These are phyloP conservation scores for Funneliformis caledonium DNA, from an alignment of 371 early-diverging fungal species.

Conservation along the genomic window DNA sequence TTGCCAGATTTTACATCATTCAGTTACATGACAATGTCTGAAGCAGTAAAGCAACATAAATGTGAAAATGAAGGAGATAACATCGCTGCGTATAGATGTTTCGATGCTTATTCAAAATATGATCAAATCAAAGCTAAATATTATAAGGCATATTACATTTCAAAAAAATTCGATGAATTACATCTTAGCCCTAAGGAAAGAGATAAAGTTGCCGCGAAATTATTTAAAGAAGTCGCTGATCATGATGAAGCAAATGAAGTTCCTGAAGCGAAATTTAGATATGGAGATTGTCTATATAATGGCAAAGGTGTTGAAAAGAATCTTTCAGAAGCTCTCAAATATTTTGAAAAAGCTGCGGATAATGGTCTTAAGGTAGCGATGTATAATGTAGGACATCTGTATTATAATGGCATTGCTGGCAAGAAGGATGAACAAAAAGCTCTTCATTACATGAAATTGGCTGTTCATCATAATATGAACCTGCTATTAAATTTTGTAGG, in stretches of 20 bases:
- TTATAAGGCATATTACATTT: slow-evolving; percentile 17
- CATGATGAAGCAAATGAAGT: neutral
- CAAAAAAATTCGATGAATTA: too few relatives aligned
- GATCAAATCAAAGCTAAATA: slow-evolving; percentile 8
- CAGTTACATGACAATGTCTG: neutral
- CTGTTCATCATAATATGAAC: neutral
- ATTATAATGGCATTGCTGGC: slow-evolving; percentile 3
- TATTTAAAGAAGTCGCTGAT: slow-evolving; percentile 34
- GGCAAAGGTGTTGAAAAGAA: slow-evolving; percentile 25
- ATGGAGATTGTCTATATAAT: slow-evolving; percentile 20
- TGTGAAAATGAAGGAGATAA: neutral
- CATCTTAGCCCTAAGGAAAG: neutral
- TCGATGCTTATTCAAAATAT: neutral
- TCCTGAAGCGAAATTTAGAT: slow-evolving; percentile 33
- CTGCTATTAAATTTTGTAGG: neutral
- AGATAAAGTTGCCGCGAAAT: slow-evolving; percentile 2
- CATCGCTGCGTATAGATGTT: slow-evolving; percentile 1
- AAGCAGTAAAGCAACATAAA: neutral
- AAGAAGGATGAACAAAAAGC: neutral
- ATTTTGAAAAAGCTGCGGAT: slow-evolving; percentile 24
- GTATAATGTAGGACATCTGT: slow-evolving; percentile 36
- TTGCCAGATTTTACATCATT: neutral
- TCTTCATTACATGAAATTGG: neutral
- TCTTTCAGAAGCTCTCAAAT: neutral
- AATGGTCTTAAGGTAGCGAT: slow-evolving; percentile 11